Percentiles rank a stretch among this genome's conserved stretches.
Conservation (phyloP, 768 basidiomycete genomes). For the Sporobolomyces phaffii region DNA sequence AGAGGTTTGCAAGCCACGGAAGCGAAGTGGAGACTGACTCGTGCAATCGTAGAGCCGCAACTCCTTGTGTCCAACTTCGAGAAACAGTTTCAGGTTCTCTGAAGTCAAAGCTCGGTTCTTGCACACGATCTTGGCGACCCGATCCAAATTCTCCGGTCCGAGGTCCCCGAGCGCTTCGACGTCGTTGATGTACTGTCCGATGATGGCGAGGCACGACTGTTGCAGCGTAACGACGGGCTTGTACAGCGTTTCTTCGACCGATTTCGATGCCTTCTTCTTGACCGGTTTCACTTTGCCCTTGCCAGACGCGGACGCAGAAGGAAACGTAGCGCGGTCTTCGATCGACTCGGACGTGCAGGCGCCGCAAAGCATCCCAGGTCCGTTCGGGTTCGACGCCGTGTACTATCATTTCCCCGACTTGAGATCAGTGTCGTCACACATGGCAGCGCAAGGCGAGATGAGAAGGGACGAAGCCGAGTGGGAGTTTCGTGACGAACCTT, state of each 20-base stretch:
- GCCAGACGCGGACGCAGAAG: conserved; percentile 4
- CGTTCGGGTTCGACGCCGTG: conserved; percentile 65
- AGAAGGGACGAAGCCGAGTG: too few species aligned
- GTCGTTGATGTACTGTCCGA: conserved; percentile 73
- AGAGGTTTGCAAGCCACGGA: too few species aligned
- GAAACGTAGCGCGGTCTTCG: conserved; percentile 53
- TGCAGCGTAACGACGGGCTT: conserved; percentile 65
- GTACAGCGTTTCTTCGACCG: conserved; percentile 59
- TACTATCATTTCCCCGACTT: conserved; percentile 51
- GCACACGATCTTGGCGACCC: conserved; percentile 56
- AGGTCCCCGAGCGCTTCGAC: conserved; percentile 76
- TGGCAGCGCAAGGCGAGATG: neutral
- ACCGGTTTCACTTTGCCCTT: conserved; percentile 50
- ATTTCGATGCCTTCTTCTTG: conserved; percentile 62
- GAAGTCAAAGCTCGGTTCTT: conserved; percentile 54
- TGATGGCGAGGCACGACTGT: conserved; percentile 68
- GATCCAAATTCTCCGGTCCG: conserved; percentile 73
- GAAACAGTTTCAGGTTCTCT: conserved; percentile 77
- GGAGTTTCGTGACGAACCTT: conserved; percentile 73
- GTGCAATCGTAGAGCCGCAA: conserved; percentile 83
- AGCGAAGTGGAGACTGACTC: conserved; percentile 57
- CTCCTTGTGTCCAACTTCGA: conserved; percentile 61
- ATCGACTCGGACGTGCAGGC: conserved; percentile 72
- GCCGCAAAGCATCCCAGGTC: conserved; percentile 76
- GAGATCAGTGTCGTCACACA: neutral